Evolutionary conservation across 2,329 filamentous ascomycete genomes (phyloP).

Genomic region (Sclerotinia nivalis): DNA sequence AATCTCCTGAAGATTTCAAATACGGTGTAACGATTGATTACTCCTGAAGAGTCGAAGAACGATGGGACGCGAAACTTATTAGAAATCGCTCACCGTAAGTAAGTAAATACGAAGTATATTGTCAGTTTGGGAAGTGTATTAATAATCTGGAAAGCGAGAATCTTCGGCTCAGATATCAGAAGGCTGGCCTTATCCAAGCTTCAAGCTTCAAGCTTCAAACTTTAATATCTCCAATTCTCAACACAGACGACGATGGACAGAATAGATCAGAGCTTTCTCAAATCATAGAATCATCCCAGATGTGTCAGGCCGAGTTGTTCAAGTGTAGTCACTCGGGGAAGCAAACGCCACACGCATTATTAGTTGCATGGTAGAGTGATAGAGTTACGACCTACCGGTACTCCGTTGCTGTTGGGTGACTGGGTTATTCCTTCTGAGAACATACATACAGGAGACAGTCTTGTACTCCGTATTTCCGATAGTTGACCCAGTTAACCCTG

Average conservation of each 20-base stretch:
- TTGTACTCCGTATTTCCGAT: no score
- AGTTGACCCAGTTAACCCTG: no score
- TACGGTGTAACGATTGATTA: not conserved
- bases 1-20: not conserved
- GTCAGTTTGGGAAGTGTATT: not conserved
- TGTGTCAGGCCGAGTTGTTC: no score
- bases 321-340: no score
- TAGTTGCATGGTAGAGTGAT: no score
- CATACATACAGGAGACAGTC: no score
- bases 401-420: no score
- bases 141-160: not conserved
- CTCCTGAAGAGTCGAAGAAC: not conserved
- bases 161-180: not conserved
- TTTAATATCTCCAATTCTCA: not conserved
- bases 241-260: not conserved
- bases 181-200: not conserved
- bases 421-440: no score
- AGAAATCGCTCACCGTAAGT: not conserved
- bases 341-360: no score
- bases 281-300: no score
- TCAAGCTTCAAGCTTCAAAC: not conserved
- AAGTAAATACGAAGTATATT: not conserved
- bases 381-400: no score
- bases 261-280: not conserved
- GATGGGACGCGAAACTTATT: not conserved